Evolutionary conservation across 2,329 filamentous ascomycete genomes (phyloP), one percentile per base, ranked within the genome.

Genomic region (Gaeumannomyces sp.): DNA sequence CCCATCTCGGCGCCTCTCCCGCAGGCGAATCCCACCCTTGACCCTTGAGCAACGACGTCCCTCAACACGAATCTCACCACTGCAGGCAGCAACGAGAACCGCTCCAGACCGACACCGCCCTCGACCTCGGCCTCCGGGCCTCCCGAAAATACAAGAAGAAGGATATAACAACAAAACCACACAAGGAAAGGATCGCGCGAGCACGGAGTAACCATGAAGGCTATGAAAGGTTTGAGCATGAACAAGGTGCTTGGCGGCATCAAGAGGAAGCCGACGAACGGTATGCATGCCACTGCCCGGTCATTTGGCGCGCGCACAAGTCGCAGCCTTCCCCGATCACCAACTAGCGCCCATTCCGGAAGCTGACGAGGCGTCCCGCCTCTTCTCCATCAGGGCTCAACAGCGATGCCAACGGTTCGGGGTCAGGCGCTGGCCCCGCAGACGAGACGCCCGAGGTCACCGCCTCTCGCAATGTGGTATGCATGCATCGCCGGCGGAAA

Each of bases 381-480:
- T 59, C 14, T 11, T 58, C 58, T 31, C 25, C n/a, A 31, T 45
- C 31, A 65, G 62, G 59, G 71, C 69, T 61, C 28, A 65, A 65
- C 62, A 70, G 70, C 65, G 67, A 67, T 63, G 63, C 66, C 33
- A 64, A 35, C 35, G 33, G 53, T 28, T 59, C 57, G 16, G 53
- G 59, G 38, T 60, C 72, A 22, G 69, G 71, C 13, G 66, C 68
- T 63, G 73, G 74, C 67, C 70, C 73, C 59, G 70, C 73, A 33
- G 79, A 79, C 66, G 86, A 89, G 71, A 85, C 85, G 19, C 90
- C 89, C 64, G 89, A 92, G 76, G 85, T 81, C 66, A 88, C 85
- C 71, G 89, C 86, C 59, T 76, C 81, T 63, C 83, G 85, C 70
- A 88, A 81, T 73, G 87, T 92, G 76, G 88, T 91, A 84, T 74